Evolutionary conservation across 257 asterid species (phyloP).

Genomic region (Salvia hispanica): DNA sequence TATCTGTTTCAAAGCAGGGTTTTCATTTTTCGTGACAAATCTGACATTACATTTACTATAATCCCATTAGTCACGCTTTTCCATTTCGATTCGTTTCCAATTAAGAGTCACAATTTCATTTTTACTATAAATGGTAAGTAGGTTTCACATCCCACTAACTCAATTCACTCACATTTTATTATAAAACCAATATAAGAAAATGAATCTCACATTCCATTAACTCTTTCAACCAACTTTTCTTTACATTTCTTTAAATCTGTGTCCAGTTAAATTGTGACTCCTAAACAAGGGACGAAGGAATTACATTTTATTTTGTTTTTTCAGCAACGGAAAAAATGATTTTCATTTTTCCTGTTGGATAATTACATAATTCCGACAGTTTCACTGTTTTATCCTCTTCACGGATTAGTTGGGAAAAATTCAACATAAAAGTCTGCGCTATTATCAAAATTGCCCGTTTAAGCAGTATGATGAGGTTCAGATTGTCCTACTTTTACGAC

Average conservation of each 20-base stretch:
- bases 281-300: too few species aligned
- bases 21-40: slow-evolving; percentile 32
- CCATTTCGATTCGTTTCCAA: too few species aligned
- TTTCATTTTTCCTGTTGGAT: slow-evolving; percentile 14
- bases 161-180: too few species aligned
- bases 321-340: not conserved
- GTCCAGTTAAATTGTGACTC: too few species aligned
- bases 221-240: too few species aligned
- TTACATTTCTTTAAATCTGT: too few species aligned
- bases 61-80: too few species aligned
- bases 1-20: slow-evolving; percentile 33
- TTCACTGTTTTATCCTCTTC: slow-evolving; percentile 31
- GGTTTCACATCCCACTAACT: too few species aligned
- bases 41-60: slow-evolving; percentile 33
- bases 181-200: too few species aligned
- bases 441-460: slow-evolving; percentile 44
- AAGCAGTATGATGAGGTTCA: slow-evolving; percentile 30
- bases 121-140: too few species aligned
- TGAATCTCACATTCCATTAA: too few species aligned
- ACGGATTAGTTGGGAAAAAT: slow-evolving; percentile 25
- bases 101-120: too few species aligned
- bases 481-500: slow-evolving; percentile 21
- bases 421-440: slow-evolving; percentile 33
- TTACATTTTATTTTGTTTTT: not conserved
- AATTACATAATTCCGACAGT: slow-evolving; percentile 19